phyloP scores from a whole-genome alignment of 2,329 filamentous ascomycete species.

The Trichoderma sp. region DNA sequence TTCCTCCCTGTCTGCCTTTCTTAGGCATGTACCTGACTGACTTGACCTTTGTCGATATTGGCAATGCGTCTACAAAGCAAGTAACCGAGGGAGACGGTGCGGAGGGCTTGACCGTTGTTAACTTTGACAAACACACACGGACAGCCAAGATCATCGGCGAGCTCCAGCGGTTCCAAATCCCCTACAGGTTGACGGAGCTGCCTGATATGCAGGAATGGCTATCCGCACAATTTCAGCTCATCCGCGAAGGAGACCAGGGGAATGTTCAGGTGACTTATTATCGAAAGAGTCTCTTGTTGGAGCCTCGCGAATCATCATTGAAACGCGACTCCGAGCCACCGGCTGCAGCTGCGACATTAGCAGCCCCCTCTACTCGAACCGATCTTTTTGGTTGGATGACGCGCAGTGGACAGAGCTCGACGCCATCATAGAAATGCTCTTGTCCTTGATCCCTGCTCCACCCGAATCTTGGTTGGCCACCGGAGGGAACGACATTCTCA shows the following conservation, averaged over 20 bases:
- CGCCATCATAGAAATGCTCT: conserved; percentile 22
- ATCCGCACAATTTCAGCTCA: conserved; percentile 72
- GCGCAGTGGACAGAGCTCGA: conserved; percentile 34
- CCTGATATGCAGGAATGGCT: conserved; percentile 94
- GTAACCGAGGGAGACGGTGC: conserved; percentile 63
- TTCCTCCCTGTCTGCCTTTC: conserved; percentile 91
- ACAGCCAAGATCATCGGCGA: conserved; percentile 96
- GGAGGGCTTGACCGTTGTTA: conserved; percentile 75
- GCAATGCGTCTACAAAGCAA: conserved; percentile 81
- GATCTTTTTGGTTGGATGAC: conserved; percentile 54
- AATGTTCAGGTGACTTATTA: conserved; percentile 66
- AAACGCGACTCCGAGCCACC: conserved; percentile 35
- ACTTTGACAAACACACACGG: conserved; percentile 95
- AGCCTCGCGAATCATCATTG: conserved; percentile 61
- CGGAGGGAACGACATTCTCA: not conserved
- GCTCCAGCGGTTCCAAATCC: conserved; percentile 92
- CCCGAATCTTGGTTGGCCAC: not conserved
- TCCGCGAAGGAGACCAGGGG: conserved; percentile 58
- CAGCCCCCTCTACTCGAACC: conserved; percentile 32
- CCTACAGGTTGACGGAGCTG: conserved; percentile 78
- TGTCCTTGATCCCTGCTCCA: not conserved
- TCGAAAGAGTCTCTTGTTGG: conserved; percentile 78
- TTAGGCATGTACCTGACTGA: conserved; percentile 96
- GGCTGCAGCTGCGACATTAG: conserved; percentile 30
- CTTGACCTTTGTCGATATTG: conserved; percentile 91